phyloP scores from a whole-genome alignment of 345 rosid genomes.

The Clausena lansium region DNA sequence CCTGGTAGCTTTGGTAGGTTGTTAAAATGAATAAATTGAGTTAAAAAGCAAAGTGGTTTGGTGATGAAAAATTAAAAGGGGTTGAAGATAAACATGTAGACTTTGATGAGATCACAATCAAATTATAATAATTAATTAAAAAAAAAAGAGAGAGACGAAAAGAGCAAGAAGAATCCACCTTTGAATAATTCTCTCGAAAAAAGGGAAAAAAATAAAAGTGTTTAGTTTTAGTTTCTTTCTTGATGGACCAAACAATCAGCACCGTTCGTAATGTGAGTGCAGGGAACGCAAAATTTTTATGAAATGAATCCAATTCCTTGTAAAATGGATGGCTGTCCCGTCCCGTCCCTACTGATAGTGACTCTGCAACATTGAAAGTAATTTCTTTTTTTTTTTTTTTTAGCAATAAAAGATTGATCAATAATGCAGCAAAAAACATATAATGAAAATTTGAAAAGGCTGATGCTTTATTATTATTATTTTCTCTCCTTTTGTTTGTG shows the following conservation, averaged over 20 bases:
- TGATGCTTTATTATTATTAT: too few species aligned
- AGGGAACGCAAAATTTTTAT: background rate
- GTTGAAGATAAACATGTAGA: constrained; percentile 30
- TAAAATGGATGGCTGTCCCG: constrained; percentile 5
- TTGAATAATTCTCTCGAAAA: constrained; percentile 31
- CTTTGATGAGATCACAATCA: constrained; percentile 21
- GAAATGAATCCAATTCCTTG: constrained; percentile 24
- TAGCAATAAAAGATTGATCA: constrained; percentile 1
- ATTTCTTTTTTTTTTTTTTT: too few species aligned
- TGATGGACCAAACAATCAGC: constrained; percentile 21
- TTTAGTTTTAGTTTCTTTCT: background rate
- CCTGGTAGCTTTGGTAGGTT: background rate
- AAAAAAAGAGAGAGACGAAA: constrained; percentile 21
- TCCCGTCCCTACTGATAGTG: constrained; percentile 19
- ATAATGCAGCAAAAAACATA: background rate
- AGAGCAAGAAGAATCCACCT: constrained; percentile 42
- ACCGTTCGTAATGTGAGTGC: constrained; percentile 21
- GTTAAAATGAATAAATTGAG: constrained; percentile 10
- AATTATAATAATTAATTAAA: constrained; percentile 1
- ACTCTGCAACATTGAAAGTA: constrained; percentile 6
- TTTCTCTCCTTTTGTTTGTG: background rate
- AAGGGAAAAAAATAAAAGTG: background rate
- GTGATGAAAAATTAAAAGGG: background rate
- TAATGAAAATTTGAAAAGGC: background rate
- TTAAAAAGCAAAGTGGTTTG: constrained; percentile 5